These are phyloP conservation scores for Flaveria linearis DNA, from an alignment of 129 eudicot genomes.

Conservation along the genomic window DNA sequence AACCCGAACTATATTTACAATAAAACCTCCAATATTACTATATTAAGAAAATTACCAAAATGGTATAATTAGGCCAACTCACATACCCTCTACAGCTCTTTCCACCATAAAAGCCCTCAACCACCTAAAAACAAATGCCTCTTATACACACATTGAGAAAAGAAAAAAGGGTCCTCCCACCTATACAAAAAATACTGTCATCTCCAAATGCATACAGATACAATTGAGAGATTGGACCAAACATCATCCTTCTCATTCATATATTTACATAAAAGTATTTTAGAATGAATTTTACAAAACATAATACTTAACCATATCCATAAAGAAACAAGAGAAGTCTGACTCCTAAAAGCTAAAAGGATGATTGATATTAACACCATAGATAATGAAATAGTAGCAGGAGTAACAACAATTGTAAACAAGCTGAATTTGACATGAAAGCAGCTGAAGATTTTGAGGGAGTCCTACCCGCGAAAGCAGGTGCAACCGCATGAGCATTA, in stretches of 20 bases:
- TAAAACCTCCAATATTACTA: no score
- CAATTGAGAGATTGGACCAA: background rate
- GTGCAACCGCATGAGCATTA: conserved; percentile 58
- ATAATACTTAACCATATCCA: conserved; percentile 15
- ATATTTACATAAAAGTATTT: conserved; percentile 31
- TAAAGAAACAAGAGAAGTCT: conserved; percentile 17
- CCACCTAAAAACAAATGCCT: no score
- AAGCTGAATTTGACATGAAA: conserved; percentile 12
- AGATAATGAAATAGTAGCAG: conserved; percentile 26
- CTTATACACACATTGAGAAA: no score
- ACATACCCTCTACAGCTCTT: no score
- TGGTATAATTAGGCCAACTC: no score
- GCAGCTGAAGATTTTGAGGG: conserved; percentile 61
- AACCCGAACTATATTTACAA: no score
- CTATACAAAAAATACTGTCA: no score
- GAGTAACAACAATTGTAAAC: conserved; percentile 38
- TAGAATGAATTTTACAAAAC: conserved; percentile 24
- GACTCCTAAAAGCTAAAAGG: conserved; percentile 28
- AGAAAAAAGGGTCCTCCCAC: no score
- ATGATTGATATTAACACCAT: conserved; percentile 9
- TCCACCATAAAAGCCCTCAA: no score
- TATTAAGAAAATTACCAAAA: no score
- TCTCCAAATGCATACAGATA: no score
- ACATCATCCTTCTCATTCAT: conserved; percentile 22
- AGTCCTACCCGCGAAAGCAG: conserved; percentile 76